phyloP scores from a whole-genome alignment of 2,329 filamentous ascomycete genomes.

The Penicillium sp. region DNA sequence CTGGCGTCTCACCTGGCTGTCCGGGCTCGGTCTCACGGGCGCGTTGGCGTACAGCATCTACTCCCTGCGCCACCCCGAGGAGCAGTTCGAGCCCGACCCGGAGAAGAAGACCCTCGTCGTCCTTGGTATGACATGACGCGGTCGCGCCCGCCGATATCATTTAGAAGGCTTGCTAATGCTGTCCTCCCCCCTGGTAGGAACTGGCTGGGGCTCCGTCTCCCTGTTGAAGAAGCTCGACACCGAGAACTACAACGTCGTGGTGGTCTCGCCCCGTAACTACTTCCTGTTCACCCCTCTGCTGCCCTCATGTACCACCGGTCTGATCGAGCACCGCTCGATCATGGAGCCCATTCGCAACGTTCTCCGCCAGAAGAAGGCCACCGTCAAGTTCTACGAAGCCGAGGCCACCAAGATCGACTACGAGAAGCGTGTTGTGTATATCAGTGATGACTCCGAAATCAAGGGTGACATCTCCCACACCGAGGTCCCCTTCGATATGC shows the following conservation, averaged over 20 bases:
- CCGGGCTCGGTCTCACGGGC: constrained; percentile 64
- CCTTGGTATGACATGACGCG: constrained; percentile 64
- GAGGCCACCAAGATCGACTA: constrained; percentile 90
- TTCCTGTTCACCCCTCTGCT: constrained; percentile 98
- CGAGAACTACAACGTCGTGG: constrained; percentile 97
- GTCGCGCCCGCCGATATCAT: constrained; percentile 6
- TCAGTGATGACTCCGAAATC: constrained; percentile 89
- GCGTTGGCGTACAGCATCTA: constrained; percentile 81
- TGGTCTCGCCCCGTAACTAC: constrained; percentile 98
- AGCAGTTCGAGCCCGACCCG: constrained; percentile 76
- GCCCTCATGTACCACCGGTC: constrained; percentile 94
- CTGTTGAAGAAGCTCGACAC: constrained; percentile 98
- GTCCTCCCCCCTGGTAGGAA: constrained; percentile 59
- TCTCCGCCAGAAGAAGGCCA: constrained; percentile 87
- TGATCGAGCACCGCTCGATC: constrained; percentile 98
- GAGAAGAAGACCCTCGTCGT: constrained; percentile 96
- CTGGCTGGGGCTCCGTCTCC: constrained; percentile 93
- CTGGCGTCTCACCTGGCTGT: constrained; percentile 80
- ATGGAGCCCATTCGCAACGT: constrained; percentile 99
- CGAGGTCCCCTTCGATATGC: constrained; percentile 95
- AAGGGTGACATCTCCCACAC: constrained; percentile 78
- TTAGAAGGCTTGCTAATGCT: constrained; percentile 17
- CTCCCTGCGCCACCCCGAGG: constrained; percentile 72
- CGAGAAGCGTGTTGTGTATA: constrained; percentile 80
- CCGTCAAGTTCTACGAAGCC: constrained; percentile 96